Conservation (phyloP, 2,329 filamentous ascomycete species). For the Setomelanomma holmii region DNA sequence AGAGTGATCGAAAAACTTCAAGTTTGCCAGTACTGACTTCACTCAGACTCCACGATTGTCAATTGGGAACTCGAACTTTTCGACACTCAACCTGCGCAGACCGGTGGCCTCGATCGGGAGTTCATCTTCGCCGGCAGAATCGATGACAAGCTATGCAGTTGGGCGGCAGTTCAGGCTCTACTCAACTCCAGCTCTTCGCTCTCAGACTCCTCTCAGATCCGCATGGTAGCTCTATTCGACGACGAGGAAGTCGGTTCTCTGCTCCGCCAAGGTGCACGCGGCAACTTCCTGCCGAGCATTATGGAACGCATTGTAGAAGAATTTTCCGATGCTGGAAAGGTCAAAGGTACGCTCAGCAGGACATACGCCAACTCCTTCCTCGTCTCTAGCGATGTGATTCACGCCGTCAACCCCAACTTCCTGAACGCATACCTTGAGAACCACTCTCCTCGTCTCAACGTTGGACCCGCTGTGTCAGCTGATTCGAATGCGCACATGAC, state of each 20-base stretch:
- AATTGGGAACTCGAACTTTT: conserved; percentile 98
- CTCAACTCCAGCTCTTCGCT: conserved; percentile 64
- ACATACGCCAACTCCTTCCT: conserved; percentile 94
- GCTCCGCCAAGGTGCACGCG: conserved; percentile 85
- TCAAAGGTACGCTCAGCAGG: conserved; percentile 70
- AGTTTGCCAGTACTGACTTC: too few relatives aligned
- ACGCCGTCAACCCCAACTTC: conserved; percentile 96
- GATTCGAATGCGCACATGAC: conserved; percentile 97
- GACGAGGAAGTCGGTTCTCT: conserved; percentile 95
- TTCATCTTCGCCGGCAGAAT: conserved; percentile 95
- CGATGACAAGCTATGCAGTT: conserved; percentile 97
- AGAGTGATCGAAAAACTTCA: too few relatives aligned
- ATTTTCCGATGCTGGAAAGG: conserved; percentile 55
- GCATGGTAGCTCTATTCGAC: conserved; percentile 93
- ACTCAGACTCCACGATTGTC: conserved; percentile 71
- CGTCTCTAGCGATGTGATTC: conserved; percentile 89
- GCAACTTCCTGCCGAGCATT: conserved; percentile 84
- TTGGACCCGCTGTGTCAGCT: conserved; percentile 79
- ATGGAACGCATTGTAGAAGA: conserved; percentile 83
- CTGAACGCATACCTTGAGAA: conserved; percentile 79
- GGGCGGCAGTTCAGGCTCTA: conserved; percentile 85
- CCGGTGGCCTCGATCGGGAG: conserved; percentile 86
- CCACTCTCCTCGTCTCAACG: conserved; percentile 87
- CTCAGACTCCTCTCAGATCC: conserved; percentile 72
- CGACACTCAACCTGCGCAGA: conserved; percentile 83